Evolutionary conservation across 306 rosid species (phyloP).

Genomic region (Gleditsia sinensis): DNA sequence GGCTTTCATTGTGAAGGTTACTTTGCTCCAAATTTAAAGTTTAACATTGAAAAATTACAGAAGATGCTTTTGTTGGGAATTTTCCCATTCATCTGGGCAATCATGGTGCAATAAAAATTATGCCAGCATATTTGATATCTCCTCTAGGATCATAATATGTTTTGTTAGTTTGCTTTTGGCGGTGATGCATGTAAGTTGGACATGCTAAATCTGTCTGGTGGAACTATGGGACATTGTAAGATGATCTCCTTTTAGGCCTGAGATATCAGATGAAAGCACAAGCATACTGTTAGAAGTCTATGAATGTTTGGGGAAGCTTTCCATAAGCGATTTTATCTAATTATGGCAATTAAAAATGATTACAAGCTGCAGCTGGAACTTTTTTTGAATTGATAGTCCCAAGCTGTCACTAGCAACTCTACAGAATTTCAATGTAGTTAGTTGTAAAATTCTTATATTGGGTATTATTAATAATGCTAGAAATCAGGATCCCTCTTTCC

Average conservation of each 20-base stretch:
- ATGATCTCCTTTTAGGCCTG: neutral
- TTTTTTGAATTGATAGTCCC: neutral
- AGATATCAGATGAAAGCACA: neutral
- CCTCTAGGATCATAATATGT: neutral
- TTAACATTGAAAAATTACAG: neutral
- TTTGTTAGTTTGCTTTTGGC: neutral
- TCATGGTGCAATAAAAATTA: neutral
- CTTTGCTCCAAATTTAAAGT: neutral
- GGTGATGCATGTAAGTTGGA: neutral
- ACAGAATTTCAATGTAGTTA: neutral
- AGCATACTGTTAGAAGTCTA: neutral
- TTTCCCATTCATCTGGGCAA: neutral
- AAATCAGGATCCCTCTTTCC: neutral
- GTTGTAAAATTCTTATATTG: neutral
- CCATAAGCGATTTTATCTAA: neutral
- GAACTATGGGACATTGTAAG: neutral
- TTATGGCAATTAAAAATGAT: neutral
- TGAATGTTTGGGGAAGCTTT: neutral
- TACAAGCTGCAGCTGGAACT: neutral
- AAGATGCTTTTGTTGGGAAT: neutral
- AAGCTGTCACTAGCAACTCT: neutral
- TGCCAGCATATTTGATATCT: neutral
- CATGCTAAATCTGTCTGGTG: neutral
- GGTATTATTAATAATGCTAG: neutral
- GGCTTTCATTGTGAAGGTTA: neutral